Base-by-base conservation (phyloP, 495 filamentous ascomycete species). In the Aspergillus conjunctus region DNA sequence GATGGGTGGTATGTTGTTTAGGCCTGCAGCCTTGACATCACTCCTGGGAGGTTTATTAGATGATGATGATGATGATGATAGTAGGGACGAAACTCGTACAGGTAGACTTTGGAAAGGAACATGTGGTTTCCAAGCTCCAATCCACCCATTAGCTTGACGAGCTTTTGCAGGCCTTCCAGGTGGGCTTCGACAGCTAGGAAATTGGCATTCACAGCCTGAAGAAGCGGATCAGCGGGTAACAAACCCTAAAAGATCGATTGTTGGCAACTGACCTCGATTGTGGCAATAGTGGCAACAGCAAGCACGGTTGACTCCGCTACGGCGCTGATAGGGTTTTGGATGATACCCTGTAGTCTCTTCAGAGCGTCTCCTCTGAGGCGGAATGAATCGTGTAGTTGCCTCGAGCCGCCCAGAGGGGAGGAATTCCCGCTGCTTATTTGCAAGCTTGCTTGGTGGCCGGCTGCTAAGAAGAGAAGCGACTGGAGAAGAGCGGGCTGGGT, bases 391-490 rank as follows among this genome's bases (percentile, higher is more conserved):
- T 44, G 34, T 17, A 51, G 32, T 26, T 21, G 33, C 43, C 17
- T 50, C 18, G 15, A 31, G 18, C 32, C 31, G 9, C 14, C 56
- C 0, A 15, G 56, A 41, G 56, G 34, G 34, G 34, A 51, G 21
- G 56, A 58, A 30, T 34, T 30, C 11, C 56, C 56, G 32, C 34
- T 58, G 31, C 18, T 58, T n/a, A 30, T 34, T 39, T 58, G 21
- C 45, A 58, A 37, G 9, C 11, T 58, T 8, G 56, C 56, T 11
- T 58, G 56, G 32, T 58, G 56, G 30, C 56, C 56, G 31, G 56
- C 56, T 22, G 56, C 33, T 22, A 58, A 30, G 46, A 58, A 58
- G 30, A 58, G 56, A 39, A 58, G 56, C 2, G 56, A 21, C 30
- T 58, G 56, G 7, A 58, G 45, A 3, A 58, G 56, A 4, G 56